Evolutionary conservation across 768 basidiomycete genomes (phyloP).

Genomic region (Pisolithus sp.): DNA sequence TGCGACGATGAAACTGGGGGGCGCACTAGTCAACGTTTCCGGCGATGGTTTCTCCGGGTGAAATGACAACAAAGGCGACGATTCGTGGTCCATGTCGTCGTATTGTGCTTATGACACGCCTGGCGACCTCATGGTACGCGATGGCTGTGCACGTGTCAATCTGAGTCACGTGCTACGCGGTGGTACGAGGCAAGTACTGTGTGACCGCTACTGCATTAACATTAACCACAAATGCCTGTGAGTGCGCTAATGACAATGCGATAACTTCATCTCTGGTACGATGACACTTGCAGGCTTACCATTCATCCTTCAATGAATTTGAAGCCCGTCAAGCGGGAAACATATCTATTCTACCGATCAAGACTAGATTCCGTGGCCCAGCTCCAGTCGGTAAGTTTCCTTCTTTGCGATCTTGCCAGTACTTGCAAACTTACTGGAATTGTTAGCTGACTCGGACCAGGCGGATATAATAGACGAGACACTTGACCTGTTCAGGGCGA

Average conservation of each 20-base stretch:
- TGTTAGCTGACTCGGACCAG: conserved; percentile 65
- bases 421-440: conserved; percentile 9
- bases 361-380: conserved; percentile 87
- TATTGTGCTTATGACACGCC: background rate
- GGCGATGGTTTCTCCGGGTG: conserved; percentile 53
- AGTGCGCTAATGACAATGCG: conserved; percentile 20
- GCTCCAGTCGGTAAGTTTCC: conserved; percentile 63
- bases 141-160: background rate
- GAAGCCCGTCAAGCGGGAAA: conserved; percentile 84
- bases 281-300: conserved; percentile 69
- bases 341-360: conserved; percentile 83
- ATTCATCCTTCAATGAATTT: conserved; percentile 87
- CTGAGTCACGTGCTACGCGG: background rate
- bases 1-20: background rate
- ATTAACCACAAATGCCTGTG: conserved; percentile 43
- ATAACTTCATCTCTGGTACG: background rate
- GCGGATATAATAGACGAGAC: conserved; percentile 95
- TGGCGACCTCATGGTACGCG: background rate
- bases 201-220: too few species aligned
- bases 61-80: conserved; percentile 37
- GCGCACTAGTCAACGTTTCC: conserved; percentile 70
- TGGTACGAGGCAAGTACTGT: too few species aligned
- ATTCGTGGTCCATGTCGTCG: conserved; percentile 30
- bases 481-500: conserved; percentile 94
- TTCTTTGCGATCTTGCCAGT: conserved; percentile 1